Evolutionary conservation across 768 basidiomycete species (phyloP).

Genomic region (Auricularia sp.): DNA sequence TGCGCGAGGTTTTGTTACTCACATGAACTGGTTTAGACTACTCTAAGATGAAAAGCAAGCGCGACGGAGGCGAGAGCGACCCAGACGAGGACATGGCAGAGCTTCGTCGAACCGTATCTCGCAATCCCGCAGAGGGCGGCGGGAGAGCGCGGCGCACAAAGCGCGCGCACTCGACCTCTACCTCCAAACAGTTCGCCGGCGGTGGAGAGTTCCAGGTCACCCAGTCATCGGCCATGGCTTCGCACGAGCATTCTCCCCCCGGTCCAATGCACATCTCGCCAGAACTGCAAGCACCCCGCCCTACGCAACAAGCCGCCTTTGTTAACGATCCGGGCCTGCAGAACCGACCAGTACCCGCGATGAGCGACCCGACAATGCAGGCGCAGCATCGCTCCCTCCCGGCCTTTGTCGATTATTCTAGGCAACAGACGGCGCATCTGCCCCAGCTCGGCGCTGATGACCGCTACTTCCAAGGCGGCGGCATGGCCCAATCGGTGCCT

Average conservation of each 20-base stretch:
- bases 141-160: neutral
- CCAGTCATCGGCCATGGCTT: neutral
- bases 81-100: neutral
- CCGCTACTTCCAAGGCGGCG: neutral
- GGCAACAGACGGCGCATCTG: neutral
- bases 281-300: neutral
- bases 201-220: neutral
- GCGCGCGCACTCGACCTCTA: neutral
- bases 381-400: neutral
- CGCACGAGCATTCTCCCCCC: neutral
- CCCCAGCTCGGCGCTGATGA: neutral
- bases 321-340: neutral
- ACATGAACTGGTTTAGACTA: neutral
- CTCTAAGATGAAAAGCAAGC: neutral
- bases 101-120: neutral
- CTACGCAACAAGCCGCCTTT: neutral
- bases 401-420: neutral
- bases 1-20: neutral
- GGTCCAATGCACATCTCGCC: neutral
- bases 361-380: neutral
- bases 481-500: too few relatives aligned
- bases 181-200: neutral
- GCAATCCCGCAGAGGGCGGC: neutral
- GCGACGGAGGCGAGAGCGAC: neutral
- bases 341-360: too few relatives aligned